Base-by-base conservation (phyloP, 768 basidiomycete genomes). In the Mycena capillaripes region DNA sequence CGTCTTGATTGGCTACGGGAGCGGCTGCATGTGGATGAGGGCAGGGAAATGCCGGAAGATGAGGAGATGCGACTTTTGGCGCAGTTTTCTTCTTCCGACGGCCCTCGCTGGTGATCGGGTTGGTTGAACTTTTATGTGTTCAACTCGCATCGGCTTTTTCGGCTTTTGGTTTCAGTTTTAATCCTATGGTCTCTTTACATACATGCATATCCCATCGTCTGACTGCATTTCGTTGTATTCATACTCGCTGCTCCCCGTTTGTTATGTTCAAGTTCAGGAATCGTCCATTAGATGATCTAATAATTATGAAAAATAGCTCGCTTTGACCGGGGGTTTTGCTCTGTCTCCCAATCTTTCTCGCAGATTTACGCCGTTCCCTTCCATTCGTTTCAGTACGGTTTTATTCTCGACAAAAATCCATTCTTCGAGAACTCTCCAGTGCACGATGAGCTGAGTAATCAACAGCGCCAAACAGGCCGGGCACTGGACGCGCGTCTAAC, bases 1-100 rank as follows among this genome's bases (percentile, higher is more conserved):
- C 72, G 72, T 7, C 57, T 69, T 25, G 57, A 59, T 21, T 73
- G 72, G 72, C 63, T 73, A 5, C 48, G 56, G 50, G 67, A 69
- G 56, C 62, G 44, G 17, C 36, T 73, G 57, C 44, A 25, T 30
- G 62, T 73, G 23, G 67, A 69, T 30, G 72, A 73, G 38, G 52
- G 63, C 59, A 23, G 27, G 21, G 67, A 73, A 50, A 65, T 73
- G 67, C 68, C 67, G 8, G 68, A 69, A 34, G 72, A 73, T 29
- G 68, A 69, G 16, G 63, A 69, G 67, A 65, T 73, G 68, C 29
- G 68, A 3, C 12, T 42, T 32, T 50, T 73, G 63, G 68, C 58
- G 10, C 68, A 69, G 57, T 73, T 73, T 60, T 57, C 72, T 44
- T 29, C 67, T 4, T 67, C 63, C 2, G 63, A 69, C 25, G 50